Conservation (phyloP, 192 early-diverging fungal genomes). For the Allomyces arbusculus region DNA sequence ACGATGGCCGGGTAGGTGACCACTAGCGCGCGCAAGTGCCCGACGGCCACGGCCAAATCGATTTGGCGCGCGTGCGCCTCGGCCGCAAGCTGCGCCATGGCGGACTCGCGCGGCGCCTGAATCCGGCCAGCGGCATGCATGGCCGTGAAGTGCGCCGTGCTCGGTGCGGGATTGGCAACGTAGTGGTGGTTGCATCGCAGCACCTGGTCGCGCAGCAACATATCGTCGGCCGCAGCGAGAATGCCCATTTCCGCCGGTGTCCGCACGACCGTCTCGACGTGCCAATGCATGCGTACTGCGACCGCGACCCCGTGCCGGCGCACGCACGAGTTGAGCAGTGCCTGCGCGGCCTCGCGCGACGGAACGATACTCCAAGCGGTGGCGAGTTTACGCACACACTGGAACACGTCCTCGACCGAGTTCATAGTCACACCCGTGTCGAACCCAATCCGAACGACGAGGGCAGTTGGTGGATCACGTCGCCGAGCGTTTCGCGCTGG, state of each 20-base stretch:
- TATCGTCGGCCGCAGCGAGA: neutral
- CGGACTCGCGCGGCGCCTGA: no score
- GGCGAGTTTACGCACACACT: no score
- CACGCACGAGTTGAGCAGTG: neutral
- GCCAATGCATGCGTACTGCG: neutral
- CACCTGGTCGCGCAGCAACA: neutral
- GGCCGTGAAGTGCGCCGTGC: neutral
- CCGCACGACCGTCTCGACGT: neutral
- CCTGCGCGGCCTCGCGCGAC: neutral
- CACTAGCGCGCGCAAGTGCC: neutral
- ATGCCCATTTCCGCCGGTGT: neutral
- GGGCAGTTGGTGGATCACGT: no score
- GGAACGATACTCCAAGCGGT: no score
- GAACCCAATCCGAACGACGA: no score
- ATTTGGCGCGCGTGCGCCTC: neutral
- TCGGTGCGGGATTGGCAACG: neutral
- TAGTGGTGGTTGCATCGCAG: neutral
- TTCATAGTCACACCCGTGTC: no score
- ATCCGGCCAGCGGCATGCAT: neutral
- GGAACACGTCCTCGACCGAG: no score
- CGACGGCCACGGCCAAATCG: neutral
- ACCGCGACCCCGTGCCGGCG: neutral
- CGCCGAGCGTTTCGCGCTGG: no score
- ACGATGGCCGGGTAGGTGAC: neutral
- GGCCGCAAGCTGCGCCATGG: neutral